Conservation (phyloP, 768 basidiomycete species). For the Tylopilus rubrobrunneus region DNA sequence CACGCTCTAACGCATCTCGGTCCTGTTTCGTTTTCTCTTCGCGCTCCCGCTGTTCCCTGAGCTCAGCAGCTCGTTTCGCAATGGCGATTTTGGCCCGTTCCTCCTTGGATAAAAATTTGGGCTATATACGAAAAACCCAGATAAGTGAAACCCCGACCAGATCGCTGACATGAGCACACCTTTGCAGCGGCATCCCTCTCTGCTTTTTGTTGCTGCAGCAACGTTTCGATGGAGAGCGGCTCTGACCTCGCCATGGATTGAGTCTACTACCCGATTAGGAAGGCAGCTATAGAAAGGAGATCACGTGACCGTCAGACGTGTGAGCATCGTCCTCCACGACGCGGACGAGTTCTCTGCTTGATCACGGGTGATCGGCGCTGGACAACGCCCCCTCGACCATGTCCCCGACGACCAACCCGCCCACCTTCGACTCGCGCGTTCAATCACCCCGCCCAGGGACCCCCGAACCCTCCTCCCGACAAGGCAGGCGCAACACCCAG, state of each 20-base stretch:
- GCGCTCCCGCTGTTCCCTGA: slow-evolving; percentile 63
- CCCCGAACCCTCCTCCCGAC: slow-evolving; percentile 57
- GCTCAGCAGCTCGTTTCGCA: slow-evolving; percentile 80
- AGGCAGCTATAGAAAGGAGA: not conserved
- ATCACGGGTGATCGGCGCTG: slow-evolving; percentile 18
- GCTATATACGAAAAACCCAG: slow-evolving; percentile 43
- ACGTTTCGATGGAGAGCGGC: slow-evolving; percentile 84
- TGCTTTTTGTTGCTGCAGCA: slow-evolving; percentile 81
- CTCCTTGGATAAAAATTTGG: slow-evolving; percentile 91
- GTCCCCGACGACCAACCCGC: not conserved
- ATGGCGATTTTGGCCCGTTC: slow-evolving; percentile 88
- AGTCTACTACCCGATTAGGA: slow-evolving; percentile 12
- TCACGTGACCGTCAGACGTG: slow-evolving; percentile 21
- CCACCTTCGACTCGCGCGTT: slow-evolving; percentile 22
- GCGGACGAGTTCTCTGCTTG: slow-evolving; percentile 15
- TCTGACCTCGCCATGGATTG: slow-evolving; percentile 48
- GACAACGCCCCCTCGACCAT: slow-evolving; percentile 8
- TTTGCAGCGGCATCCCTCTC: slow-evolving; percentile 91
- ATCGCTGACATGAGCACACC: slow-evolving; percentile 39
- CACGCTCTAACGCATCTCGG: slow-evolving; percentile 68
- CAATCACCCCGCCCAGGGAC: slow-evolving; percentile 55
- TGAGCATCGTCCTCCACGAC: slow-evolving; percentile 23
- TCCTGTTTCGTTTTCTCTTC: slow-evolving; percentile 60
- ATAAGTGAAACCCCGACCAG: not conserved
- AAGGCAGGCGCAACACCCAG: slow-evolving; percentile 52